These are phyloP conservation scores for Carallia pectinifolia DNA, from an alignment of 345 rosid genomes.

Conservation along the genomic window DNA sequence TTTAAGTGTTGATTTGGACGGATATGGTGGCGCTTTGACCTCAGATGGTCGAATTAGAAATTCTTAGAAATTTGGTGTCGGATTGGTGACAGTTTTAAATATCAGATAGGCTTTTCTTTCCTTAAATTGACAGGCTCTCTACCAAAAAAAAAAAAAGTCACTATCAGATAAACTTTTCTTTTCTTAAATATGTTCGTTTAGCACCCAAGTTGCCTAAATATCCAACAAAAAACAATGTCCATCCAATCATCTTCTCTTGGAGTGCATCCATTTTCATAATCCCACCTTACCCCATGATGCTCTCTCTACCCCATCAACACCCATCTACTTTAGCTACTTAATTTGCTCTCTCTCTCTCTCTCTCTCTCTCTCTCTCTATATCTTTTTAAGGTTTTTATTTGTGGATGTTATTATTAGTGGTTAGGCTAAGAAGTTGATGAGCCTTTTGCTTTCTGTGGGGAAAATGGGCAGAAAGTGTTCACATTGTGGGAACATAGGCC, in stretches of 20 bases:
- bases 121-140: too few relatives aligned
- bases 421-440: constrained; percentile 11
- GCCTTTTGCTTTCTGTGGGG: constrained; percentile 18
- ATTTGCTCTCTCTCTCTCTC: neutral
- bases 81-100: too few relatives aligned
- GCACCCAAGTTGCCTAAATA: constrained; percentile 32
- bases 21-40: too few relatives aligned
- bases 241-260: constrained; percentile 51
- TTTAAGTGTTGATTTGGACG: too few relatives aligned
- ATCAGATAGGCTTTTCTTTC: too few relatives aligned
- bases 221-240: constrained; percentile 34
- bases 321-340: constrained; percentile 7
- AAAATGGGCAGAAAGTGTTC: constrained; percentile 76
- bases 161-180: neutral
- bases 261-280: constrained; percentile 47
- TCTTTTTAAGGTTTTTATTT: constrained; percentile 13
- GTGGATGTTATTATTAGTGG: constrained; percentile 3
- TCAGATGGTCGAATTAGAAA: too few relatives aligned
- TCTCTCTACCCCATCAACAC: constrained; percentile 32
- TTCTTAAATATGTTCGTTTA: neutral
- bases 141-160: too few relatives aligned
- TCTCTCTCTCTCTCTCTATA: constrained; percentile 19
- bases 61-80: too few relatives aligned
- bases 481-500: constrained; percentile 64
- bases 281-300: constrained; percentile 29